Percentiles rank a stretch among this genome's conserved stretches.
These are phyloP conservation scores for Coemansia sp. DNA, from an alignment of 192 early-diverging fungal genomes.

Conservation along the genomic window DNA sequence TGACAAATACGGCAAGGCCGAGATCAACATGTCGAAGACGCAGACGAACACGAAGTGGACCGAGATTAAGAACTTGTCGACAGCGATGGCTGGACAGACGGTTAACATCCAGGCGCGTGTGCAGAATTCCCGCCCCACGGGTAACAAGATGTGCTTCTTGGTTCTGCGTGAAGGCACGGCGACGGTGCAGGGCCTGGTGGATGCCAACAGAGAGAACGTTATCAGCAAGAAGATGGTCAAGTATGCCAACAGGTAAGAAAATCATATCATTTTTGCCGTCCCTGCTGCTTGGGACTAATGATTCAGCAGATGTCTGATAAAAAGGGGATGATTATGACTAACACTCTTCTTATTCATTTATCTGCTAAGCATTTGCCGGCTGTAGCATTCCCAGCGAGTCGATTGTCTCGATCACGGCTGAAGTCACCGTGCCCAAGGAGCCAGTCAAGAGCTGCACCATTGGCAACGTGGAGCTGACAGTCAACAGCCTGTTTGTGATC, in stretches of 20 bases:
- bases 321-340: not conserved
- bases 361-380: not conserved
- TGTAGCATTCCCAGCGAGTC: slow-evolving; percentile 82
- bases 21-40: slow-evolving; percentile 83
- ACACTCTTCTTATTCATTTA: not conserved
- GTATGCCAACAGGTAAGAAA: slow-evolving; percentile 69
- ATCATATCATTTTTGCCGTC: not conserved
- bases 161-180: slow-evolving; percentile 81
- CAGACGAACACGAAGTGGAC: slow-evolving; percentile 70
- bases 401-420: slow-evolving; percentile 84
- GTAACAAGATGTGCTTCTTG: slow-evolving; percentile 82
- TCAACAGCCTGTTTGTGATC: slow-evolving; percentile 73
- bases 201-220: slow-evolving; percentile 61
- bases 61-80: slow-evolving; percentile 65
- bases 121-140: slow-evolving; percentile 84
- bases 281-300: not conserved
- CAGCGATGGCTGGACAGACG: slow-evolving; percentile 66
- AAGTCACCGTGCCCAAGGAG: slow-evolving; percentile 74
- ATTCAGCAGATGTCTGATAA: not conserved
- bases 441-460: slow-evolving; percentile 92
- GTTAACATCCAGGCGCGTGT: slow-evolving; percentile 89
- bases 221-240: slow-evolving; percentile 98
- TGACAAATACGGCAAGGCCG: slow-evolving; percentile 84
- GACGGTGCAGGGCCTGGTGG: slow-evolving; percentile 90
- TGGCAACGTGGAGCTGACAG: slow-evolving; percentile 86